A percentile compares a stretch with the other conserved stretches of the same genome.
Evolutionary conservation across 345 rosid genomes (phyloP).

Genomic region (Salix udensis): DNA sequence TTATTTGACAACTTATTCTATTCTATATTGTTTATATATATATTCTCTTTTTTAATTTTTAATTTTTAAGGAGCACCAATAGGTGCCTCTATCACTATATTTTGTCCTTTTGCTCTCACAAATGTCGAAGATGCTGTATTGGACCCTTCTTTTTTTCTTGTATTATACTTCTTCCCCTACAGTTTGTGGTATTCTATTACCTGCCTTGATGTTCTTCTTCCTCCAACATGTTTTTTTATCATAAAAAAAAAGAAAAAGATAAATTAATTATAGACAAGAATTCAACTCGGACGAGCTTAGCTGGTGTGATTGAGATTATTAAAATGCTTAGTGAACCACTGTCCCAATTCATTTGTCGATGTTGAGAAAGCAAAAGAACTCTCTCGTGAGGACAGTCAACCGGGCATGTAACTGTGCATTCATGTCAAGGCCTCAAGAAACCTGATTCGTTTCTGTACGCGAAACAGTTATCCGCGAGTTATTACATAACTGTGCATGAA

Average conservation of each 20-base stretch:
- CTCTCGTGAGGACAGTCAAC: background rate
- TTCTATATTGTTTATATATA: constrained; percentile 6
- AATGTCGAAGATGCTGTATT: constrained; percentile 7
- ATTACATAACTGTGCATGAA: background rate
- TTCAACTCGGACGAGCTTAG: background rate
- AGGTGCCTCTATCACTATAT: constrained; percentile 40
- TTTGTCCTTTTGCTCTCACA: constrained; percentile 39
- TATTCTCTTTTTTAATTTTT: constrained; percentile 11
- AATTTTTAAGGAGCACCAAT: constrained; percentile 31
- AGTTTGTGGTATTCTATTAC: background rate
- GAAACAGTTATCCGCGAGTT: background rate
- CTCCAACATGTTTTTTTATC: too few relatives aligned
- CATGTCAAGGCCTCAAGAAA: background rate
- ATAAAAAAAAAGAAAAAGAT: too few relatives aligned
- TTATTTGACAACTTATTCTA: constrained; percentile 4
- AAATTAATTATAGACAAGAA: background rate
- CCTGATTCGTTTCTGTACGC: background rate
- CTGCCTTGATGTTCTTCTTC: background rate
- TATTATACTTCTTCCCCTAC: constrained; percentile 6
- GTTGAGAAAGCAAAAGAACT: background rate
- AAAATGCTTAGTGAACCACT: background rate
- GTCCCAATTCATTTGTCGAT: background rate
- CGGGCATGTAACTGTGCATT: background rate
- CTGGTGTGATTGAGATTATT: background rate
- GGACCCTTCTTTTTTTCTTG: constrained; percentile 3